A percentile compares a stretch with the other conserved stretches of the same genome.
Evolutionary conservation across 352 stramenopile species (phyloP).

Genomic region (Phytophthora sp.): DNA sequence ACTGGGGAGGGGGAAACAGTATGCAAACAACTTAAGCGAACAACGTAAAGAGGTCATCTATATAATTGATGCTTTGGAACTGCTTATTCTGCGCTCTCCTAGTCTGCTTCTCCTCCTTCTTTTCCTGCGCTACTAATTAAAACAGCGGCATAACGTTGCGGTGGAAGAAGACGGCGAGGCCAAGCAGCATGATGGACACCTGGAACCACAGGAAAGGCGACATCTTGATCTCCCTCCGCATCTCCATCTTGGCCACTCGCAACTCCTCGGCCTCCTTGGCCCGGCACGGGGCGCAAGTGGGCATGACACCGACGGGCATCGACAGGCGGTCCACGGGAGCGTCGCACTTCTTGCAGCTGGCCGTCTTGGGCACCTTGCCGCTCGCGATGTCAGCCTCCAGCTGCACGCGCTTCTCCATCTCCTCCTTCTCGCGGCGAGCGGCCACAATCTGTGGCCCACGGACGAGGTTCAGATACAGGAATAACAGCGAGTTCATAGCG

Average conservation of each 20-base stretch:
- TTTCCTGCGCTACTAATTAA: slow-evolving; percentile 27
- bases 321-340: slow-evolving; percentile 45
- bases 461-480: slow-evolving; percentile 81
- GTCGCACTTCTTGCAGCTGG: slow-evolving; percentile 85
- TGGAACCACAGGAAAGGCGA: slow-evolving; percentile 81
- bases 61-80: slow-evolving; percentile 6
- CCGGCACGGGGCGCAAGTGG: slow-evolving; percentile 55
- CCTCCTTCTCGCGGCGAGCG: slow-evolving; percentile 56
- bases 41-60: slow-evolving; percentile 23
- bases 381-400: slow-evolving; percentile 58
- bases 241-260: slow-evolving; percentile 30
- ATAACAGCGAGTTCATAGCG: slow-evolving; percentile 77
- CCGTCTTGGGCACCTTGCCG: slow-evolving; percentile 51
- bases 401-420: slow-evolving; percentile 51
- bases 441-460: slow-evolving; percentile 63
- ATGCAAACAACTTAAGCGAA: neutral
- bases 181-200: slow-evolving; percentile 61
- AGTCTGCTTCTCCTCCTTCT: neutral
- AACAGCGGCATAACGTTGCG: slow-evolving; percentile 71
- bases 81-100: neutral
- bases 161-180: slow-evolving; percentile 67
- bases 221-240: slow-evolving; percentile 57
- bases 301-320: slow-evolving; percentile 36
- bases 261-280: slow-evolving; percentile 38
- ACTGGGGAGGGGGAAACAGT: too few species aligned